Evolutionary conservation across 768 basidiomycete species (phyloP), one percentile per base, ranked within the genome.

Genomic region (Boletus subcaerulescens): DNA sequence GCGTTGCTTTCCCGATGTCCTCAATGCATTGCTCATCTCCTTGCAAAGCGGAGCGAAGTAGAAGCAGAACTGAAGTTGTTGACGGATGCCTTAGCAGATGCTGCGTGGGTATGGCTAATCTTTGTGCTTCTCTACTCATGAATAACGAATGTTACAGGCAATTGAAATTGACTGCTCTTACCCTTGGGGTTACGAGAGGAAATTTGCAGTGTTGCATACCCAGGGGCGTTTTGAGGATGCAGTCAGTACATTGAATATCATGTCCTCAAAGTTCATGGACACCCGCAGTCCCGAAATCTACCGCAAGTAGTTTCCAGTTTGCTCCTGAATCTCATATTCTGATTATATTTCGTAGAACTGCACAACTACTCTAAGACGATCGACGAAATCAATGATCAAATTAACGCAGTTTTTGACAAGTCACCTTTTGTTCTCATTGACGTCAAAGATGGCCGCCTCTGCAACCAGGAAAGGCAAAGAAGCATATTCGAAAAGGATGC

Each of bases 361-460:
- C 17, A 5, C 35, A 9, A 39, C 11, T 24, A 50, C 33, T 59
- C 26, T 26, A 26, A 26, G 26, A 55, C 18, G 13, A 32, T 9
- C 8, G 11, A 33, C 32, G 29, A 33, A 14, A 45, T 20, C 31
- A 18, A 8, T 26, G 26, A 26, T 32, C 31, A 33, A 32, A 20
- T 17, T 20, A 32, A 26, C 26, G 26, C 8, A 26, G 26, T 26
- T 26, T 26, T 26, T 26, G 26, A 26, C 26, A 26, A 26, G 26
- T 55, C 43, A 13, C 57, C 60, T 5, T 51, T 59, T n/a, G 32
- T 59, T 13, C 44, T 60, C 26, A 61, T 61, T 22, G 10, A 60
- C 6, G 52, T 57, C n/a, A 2, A 47, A 11, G 41, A 38, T 13
- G 60, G 60, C 1, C 33, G 6, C 22, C 58, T 56, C 18, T 56